Conservation (phyloP, 805 yeast genomes). For the Suhomyces emberorum region DNA sequence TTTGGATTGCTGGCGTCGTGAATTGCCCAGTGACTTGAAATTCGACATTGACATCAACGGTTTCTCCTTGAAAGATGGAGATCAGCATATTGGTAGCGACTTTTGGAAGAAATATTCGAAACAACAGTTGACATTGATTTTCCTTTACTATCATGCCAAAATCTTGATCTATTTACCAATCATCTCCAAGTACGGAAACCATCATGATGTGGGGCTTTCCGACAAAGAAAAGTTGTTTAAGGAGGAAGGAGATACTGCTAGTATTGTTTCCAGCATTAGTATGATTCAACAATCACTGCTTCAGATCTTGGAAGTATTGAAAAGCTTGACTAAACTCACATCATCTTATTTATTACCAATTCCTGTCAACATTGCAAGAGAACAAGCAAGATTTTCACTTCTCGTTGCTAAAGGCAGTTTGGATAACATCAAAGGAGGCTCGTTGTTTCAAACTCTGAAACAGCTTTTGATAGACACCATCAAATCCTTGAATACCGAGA, state of each 20-base stretch:
- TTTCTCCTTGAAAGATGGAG: constrained; percentile 32
- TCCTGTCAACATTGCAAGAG: constrained; percentile 61
- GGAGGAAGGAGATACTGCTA: constrained; percentile 34
- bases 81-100: constrained; percentile 15
- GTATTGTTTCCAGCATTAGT: constrained; percentile 52
- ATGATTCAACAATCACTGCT: constrained; percentile 66
- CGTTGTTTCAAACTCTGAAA: constrained; percentile 68
- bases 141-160: constrained; percentile 41
- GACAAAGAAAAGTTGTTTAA: constrained; percentile 32
- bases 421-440: constrained; percentile 82
- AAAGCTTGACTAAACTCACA: constrained; percentile 35
- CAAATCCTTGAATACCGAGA: constrained; percentile 49
- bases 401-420: constrained; percentile 72
- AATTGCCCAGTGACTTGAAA: constrained; percentile 56
- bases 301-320: constrained; percentile 54
- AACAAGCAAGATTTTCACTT: constrained; percentile 60
- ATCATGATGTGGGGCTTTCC: constrained; percentile 41
- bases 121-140: constrained; percentile 52
- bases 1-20: constrained; percentile 76
- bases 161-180: constrained; percentile 41
- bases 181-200: constrained; percentile 39
- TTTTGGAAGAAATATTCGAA: constrained; percentile 33
- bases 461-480: constrained; percentile 50
- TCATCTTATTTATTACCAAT: constrained; percentile 52
- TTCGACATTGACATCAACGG: constrained; percentile 67